A percentile compares a stretch with the other conserved stretches of the same genome.
These are phyloP conservation scores for Colletotrichum cereale DNA, from an alignment of 2,329 filamentous ascomycete genomes.

Conservation along the genomic window DNA sequence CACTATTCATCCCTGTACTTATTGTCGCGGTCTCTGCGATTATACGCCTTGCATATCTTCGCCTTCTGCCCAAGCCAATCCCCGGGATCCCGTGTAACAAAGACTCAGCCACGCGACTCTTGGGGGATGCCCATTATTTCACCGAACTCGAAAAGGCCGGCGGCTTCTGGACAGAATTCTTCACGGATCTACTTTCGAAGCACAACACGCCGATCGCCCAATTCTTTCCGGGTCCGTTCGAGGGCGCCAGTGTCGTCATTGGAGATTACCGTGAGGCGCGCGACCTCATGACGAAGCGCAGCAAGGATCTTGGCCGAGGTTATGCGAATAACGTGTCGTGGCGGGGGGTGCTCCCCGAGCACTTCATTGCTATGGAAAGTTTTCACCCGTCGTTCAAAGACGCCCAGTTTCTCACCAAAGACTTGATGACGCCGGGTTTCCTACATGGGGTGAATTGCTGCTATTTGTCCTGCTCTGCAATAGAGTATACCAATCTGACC, in stretches of 20 bases:
- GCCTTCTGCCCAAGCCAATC: conserved; percentile 7
- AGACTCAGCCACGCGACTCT: neutral
- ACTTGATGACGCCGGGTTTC: conserved; percentile 20
- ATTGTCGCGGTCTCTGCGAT: neutral
- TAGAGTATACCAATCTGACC: neutral
- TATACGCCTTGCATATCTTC: neutral
- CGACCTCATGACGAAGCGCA: conserved; percentile 19
- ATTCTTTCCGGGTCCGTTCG: neutral
- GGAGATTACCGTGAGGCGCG: conserved; percentile 11
- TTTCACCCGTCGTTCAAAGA: conserved; percentile 17
- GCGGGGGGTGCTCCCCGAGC: conserved; percentile 4
- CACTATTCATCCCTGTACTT: neutral
- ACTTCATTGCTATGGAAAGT: conserved; percentile 19
- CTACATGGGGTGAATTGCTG: neutral
- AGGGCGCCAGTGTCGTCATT: neutral
- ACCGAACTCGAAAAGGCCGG: neutral
- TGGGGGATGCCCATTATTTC: conserved; percentile 8
- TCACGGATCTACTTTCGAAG: conserved; percentile 11
- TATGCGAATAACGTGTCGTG: neutral
- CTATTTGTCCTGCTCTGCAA: too few relatives aligned
- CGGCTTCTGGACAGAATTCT: conserved; percentile 6
- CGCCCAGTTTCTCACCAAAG: conserved; percentile 16
- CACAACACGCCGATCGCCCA: conserved; percentile 11
- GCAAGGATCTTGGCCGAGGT: neutral
- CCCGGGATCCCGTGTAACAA: conserved; percentile 5